Evolutionary conservation across 164 flowering plant genomes (phyloP), one percentile per base, ranked within the genome.

Genomic region (Tetracentron sinense): DNA sequence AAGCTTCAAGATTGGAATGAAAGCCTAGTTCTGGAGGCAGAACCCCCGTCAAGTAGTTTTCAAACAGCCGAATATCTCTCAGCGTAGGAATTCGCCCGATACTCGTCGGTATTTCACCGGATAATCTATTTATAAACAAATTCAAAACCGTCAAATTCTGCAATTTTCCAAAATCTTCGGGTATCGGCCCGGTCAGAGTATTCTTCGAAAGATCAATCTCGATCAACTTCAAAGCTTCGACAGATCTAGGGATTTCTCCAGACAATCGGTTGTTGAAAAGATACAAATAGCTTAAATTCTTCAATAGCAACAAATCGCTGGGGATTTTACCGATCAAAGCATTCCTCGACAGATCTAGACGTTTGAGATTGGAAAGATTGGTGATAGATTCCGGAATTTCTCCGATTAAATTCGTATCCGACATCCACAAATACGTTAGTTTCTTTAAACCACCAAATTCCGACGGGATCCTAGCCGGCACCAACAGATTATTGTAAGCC

Each of bases 161-260:
- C 28, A 87, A 66, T 60, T 78, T 83, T 4, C 83, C 90, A 25
- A 93, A 67, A 21, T 65, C 86, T 30, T 70, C 77, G 0, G 97
- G 96, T 6, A 93, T 72, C 7, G 74, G 0, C 16, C 98, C 98
- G n/a, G 62, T 80, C 61, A 93, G 58, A 15, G 73, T 67, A 70
- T 93, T 93, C 48, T 14, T 58, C 0, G 82, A 73, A 11, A 90
- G 65, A 72, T 93, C 97, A 8, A 88, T 61, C 0, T 72, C 67
- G 0, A 1, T 56, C 66, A 93, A 64, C n/a, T 71, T 64, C 42
- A 71, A 16, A 0, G 86, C 63, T 47, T 76, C 72, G 0, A 88
- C 62, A 12, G 54, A 20, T 11, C 6, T 48, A 0, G 98, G 98
- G 19, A 90, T 73, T 47, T 62, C 71, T 1, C 98, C 96, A 0